Conservation (phyloP, 2,329 filamentous ascomycete genomes). For the Magnaporthiopsis incrustans region DNA sequence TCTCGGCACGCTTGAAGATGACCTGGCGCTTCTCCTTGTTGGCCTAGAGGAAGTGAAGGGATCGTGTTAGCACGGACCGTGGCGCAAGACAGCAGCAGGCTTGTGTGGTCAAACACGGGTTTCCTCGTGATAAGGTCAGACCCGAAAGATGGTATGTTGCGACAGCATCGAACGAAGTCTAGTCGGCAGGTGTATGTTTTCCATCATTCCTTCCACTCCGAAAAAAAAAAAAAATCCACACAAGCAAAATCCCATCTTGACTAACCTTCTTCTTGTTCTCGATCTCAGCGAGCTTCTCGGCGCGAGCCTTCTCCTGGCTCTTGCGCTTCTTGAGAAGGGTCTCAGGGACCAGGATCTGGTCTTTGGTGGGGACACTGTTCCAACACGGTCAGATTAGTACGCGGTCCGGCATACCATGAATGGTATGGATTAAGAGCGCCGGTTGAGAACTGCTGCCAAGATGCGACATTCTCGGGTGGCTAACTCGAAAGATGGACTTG, state of each 20-base stretch:
- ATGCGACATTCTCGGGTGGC: constrained; percentile 86
- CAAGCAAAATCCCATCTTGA: constrained; percentile 18
- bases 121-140: constrained; percentile 53
- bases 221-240: constrained; percentile 9
- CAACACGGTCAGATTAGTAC: constrained; percentile 65
- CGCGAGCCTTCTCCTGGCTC: constrained; percentile 98
- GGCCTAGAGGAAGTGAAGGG: constrained; percentile 46
- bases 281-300: constrained; percentile 70
- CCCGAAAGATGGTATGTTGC: constrained; percentile 99
- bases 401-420: constrained; percentile 56
- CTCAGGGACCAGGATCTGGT: constrained; percentile 96
- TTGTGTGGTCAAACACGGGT: constrained; percentile 2
- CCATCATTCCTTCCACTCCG: constrained; percentile 63
- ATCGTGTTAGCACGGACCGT: constrained; percentile 14
- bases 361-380: constrained; percentile 86
- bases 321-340: constrained; percentile 99
- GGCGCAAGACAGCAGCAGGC: constrained; percentile 24
- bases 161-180: constrained; percentile 97
- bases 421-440: constrained; percentile 62
- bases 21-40: constrained; percentile 97
- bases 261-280: constrained; percentile 85
- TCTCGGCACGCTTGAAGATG: constrained; percentile 99
- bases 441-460: constrained; percentile 89
- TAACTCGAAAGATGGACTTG: constrained; percentile 76
- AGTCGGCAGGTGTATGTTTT: constrained; percentile 79